Evolutionary conservation across 306 rosid genomes (phyloP).

Genomic region (Corylus avellana): DNA sequence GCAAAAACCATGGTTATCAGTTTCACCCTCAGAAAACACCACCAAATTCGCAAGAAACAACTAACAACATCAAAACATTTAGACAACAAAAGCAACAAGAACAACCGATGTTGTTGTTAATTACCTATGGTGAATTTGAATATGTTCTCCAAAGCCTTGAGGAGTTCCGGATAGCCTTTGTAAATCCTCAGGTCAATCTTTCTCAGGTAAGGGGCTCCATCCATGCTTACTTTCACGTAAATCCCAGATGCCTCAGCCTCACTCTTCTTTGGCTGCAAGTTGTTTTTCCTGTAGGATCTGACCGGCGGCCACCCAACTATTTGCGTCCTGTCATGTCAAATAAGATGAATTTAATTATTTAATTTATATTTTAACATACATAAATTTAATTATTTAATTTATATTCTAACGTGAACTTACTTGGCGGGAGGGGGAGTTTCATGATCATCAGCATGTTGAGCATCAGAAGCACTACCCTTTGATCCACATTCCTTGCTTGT

Average conservation of each 20-base stretch:
- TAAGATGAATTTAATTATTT: too few relatives aligned
- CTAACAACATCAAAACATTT: background rate
- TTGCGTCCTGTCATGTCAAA: constrained; percentile 56
- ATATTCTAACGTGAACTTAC: constrained; percentile 35
- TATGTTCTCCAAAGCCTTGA: constrained; percentile 72
- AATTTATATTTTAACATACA: too few relatives aligned
- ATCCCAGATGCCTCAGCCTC: constrained; percentile 60
- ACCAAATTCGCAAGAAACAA: background rate
- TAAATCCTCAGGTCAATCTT: constrained; percentile 74
- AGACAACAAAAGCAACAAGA: background rate
- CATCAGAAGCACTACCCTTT: constrained; percentile 30
- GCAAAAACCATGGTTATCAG: background rate
- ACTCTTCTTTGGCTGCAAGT: constrained; percentile 42
- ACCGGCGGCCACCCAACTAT: constrained; percentile 97
- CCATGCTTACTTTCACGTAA: constrained; percentile 90
- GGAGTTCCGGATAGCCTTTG: constrained; percentile 62
- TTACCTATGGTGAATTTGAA: constrained; percentile 73
- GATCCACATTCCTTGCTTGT: constrained; percentile 34
- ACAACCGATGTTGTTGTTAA: background rate
- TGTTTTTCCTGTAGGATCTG: constrained; percentile 71
- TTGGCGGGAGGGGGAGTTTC: constrained; percentile 62
- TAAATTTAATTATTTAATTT: too few relatives aligned
- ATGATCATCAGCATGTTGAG: constrained; percentile 17
- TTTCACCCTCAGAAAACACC: constrained; percentile 5
- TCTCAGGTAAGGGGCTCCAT: constrained; percentile 95